These are phyloP conservation scores for Penicillium sp. DNA, from an alignment of 2,329 filamentous ascomycete genomes.

Conservation along the genomic window DNA sequence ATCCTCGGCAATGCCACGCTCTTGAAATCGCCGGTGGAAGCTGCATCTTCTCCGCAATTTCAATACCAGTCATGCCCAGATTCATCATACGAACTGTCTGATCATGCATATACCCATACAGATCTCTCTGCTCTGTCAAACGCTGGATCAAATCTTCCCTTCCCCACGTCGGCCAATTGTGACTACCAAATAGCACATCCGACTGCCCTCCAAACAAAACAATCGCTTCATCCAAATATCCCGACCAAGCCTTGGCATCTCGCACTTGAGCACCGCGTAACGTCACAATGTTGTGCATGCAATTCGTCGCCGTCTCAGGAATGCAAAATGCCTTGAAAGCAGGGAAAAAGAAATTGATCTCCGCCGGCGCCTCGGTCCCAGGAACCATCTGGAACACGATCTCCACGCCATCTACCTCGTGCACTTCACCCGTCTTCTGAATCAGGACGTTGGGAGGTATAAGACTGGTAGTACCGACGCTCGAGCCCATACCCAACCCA, in stretches of 20 bases:
- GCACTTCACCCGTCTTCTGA: conserved; percentile 32
- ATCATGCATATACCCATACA: conserved; percentile 45
- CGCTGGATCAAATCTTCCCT: conserved; percentile 21
- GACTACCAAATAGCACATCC: conserved; percentile 39
- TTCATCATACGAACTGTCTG: conserved; percentile 45
- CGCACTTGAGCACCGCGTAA: conserved; percentile 45
- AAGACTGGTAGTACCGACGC: conserved; percentile 31
- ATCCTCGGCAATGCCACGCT: conserved; percentile 36
- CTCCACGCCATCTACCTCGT: conserved; percentile 36
- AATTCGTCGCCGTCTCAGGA: conserved; percentile 43
- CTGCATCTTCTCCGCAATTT: conserved; percentile 41
- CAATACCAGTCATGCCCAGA: conserved; percentile 34
- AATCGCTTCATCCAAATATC: background rate
- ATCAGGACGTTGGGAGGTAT: conserved; percentile 40
- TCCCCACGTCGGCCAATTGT: conserved; percentile 48
- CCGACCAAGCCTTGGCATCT: conserved; percentile 45
- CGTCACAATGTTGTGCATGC: conserved; percentile 46
- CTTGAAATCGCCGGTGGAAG: conserved; percentile 33
- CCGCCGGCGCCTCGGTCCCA: conserved; percentile 46
- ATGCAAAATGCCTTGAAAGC: conserved; percentile 39
- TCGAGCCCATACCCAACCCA: conserved; percentile 38
- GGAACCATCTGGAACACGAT: conserved; percentile 47
- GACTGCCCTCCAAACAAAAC: conserved; percentile 32
- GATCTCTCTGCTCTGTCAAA: conserved; percentile 40
- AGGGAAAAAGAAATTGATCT: conserved; percentile 47